Evolutionary conservation across 495 filamentous ascomycete species (phyloP), one percentile per base, ranked within the genome.

Genomic region (Tetracladium marchalianum): DNA sequence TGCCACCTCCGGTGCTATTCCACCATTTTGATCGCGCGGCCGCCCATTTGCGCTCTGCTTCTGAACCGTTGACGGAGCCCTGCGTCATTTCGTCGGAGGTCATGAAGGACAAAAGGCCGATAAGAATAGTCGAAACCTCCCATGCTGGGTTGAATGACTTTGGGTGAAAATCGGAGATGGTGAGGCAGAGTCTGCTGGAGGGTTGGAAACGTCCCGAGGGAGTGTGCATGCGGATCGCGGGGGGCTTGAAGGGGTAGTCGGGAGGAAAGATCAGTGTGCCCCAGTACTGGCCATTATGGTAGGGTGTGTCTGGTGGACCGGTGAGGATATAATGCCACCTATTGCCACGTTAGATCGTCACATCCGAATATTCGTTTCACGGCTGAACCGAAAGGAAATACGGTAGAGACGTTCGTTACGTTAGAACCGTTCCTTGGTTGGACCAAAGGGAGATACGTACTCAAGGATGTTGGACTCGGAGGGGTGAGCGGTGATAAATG

Each of bases 271-370:
- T 82, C 32, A 98, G 69, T 1, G 93, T 96, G 35, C 92, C 92
- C 92, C 92, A 98, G 69, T 97, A 98, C 61, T 98, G 92, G 33
- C 92, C 92, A 66, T 80, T 78, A 57, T 93, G 80, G 65, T 97
- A 98, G 1, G 92, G 90, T 1, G 92, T 98, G 18, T 84, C 73
- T 52, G 90, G 86, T n/a, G 92, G 92, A 5, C 92, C 93, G 17
- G 89, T 95, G 36, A 98, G 80, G 59, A 97, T 90, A 67, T 95
- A 98, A 68, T 98, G 92, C 92, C 90, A 98, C 73, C 84, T 88
- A n/a, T n/a, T n/a, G n/a, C n/a, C n/a, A n/a, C n/a, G n/a, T n/a
- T n/a, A n/a, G n/a, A n/a, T n/a, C n/a, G n/a, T n/a, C n/a, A n/a
- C n/a, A n/a, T n/a, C n/a, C 11, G 33, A n/a, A n/a, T n/a, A n/a